A percentile compares a stretch with the other conserved stretches of the same genome.
Conservation (phyloP, 2,329 filamentous ascomycete species). For the Arachnomyces sp. region DNA sequence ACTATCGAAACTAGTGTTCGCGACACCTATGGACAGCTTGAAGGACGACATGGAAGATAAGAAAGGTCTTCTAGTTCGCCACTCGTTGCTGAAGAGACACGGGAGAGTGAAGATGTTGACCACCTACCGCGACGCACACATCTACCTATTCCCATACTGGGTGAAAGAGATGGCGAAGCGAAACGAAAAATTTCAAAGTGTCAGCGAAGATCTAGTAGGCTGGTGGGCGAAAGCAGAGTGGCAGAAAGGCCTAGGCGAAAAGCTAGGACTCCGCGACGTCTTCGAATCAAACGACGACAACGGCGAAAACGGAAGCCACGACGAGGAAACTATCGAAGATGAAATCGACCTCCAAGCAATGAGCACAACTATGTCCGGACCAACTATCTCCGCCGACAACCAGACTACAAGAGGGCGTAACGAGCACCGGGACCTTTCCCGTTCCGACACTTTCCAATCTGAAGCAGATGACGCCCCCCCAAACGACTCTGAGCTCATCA, state of each 20-base stretch:
- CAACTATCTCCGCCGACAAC: slow-evolving; percentile 10
- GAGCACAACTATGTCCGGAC: slow-evolving; percentile 43
- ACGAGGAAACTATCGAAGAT: slow-evolving; percentile 40
- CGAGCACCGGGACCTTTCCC: background rate
- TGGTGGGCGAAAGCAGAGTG: slow-evolving; percentile 95
- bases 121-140: slow-evolving; percentile 80
- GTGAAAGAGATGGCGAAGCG: slow-evolving; percentile 71
- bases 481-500: slow-evolving; percentile 28
- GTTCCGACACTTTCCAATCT: slow-evolving; percentile 8
- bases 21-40: slow-evolving; percentile 79
- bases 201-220: slow-evolving; percentile 84
- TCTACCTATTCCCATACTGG: slow-evolving; percentile 92
- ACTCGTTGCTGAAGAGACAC: slow-evolving; percentile 65
- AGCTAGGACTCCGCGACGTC: slow-evolving; percentile 63
- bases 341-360: slow-evolving; percentile 47
- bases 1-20: slow-evolving; percentile 72
- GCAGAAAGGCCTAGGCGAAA: slow-evolving; percentile 72
- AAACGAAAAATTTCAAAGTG: slow-evolving; percentile 75
- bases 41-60: slow-evolving; percentile 73
- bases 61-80: slow-evolving; percentile 58
- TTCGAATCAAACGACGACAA: slow-evolving; percentile 41
- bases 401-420: slow-evolving; percentile 1
- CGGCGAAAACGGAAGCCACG: slow-evolving; percentile 30
- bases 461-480: slow-evolving; percentile 8
- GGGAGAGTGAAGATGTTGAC: slow-evolving; percentile 71